A percentile compares a stretch with the other conserved stretches of the same genome.
These are phyloP conservation scores for Allium sativum DNA, from an alignment of 106 monocot species.

Conservation along the genomic window DNA sequence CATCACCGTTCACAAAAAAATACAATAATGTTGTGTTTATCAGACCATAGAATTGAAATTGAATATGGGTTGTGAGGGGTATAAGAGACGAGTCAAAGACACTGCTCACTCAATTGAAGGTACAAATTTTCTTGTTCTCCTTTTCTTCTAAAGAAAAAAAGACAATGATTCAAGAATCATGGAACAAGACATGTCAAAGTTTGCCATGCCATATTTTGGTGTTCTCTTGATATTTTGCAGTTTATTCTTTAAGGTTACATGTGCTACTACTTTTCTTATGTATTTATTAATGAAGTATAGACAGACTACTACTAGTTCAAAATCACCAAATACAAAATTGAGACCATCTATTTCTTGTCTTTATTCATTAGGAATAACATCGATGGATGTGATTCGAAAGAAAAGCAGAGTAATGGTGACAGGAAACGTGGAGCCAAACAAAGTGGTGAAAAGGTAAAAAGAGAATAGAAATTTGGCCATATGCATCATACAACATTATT, in stretches of 20 bases:
- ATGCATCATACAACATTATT: conserved; percentile 41
- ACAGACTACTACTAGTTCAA: too few species aligned
- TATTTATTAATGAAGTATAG: too few species aligned
- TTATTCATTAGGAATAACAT: conserved; percentile 34
- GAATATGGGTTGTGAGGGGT: conserved; percentile 73
- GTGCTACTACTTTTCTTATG: too few species aligned
- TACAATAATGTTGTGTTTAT: neutral
- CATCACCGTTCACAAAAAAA: too few species aligned
- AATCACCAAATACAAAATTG: too few species aligned
- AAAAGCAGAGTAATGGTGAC: conserved; percentile 44
- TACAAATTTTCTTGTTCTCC: conserved; percentile 1
- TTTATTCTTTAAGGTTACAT: too few species aligned
- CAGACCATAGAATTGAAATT: conserved; percentile 65
- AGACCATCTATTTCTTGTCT: conserved; percentile 50
- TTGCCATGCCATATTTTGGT: too few species aligned
- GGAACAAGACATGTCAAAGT: too few species aligned
- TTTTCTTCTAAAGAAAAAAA: too few species aligned
- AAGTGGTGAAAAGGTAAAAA: conserved; percentile 41
- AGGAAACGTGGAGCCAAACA: conserved; percentile 31
- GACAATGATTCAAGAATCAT: too few species aligned
- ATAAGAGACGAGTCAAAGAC: conserved; percentile 46
- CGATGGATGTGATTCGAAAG: conserved; percentile 40
- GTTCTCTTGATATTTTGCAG: too few species aligned
- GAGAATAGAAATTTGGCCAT: conserved; percentile 47
- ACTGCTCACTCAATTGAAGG: conserved; percentile 48